Percentiles rank a stretch among this genome's conserved stretches.
These are phyloP conservation scores for Boletellus emodensis DNA, from an alignment of 768 basidiomycete genomes.

Conservation along the genomic window DNA sequence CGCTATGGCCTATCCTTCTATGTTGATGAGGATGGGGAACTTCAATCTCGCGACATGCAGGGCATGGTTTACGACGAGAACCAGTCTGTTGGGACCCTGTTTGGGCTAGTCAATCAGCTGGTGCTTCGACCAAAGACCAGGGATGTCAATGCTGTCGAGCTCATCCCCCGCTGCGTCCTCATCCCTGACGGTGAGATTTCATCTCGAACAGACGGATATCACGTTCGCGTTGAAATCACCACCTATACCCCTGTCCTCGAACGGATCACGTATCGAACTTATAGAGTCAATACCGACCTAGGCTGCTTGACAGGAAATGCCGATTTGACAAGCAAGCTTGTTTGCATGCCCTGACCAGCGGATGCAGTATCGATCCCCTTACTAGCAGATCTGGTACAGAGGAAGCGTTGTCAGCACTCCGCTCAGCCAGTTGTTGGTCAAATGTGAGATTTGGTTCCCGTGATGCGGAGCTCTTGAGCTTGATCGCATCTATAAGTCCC, in stretches of 20 bases:
- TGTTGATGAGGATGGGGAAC: constrained; percentile 24
- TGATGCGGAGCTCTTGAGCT: constrained; percentile 29
- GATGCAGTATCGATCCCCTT: constrained; percentile 41
- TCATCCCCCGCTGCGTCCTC: constrained; percentile 25
- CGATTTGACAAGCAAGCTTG: constrained; percentile 32
- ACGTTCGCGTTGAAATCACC: constrained; percentile 7
- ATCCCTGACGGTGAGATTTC: constrained; percentile 33
- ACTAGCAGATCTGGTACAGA: constrained; percentile 41
- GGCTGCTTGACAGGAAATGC: constrained; percentile 25
- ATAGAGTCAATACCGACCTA: constrained; percentile 28
- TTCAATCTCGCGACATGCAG: constrained; percentile 38
- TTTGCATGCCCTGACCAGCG: constrained; percentile 42
- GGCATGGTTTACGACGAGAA: constrained; percentile 37
- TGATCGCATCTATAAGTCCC: constrained; percentile 34
- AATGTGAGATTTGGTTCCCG: constrained; percentile 31
- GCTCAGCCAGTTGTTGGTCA: constrained; percentile 35
- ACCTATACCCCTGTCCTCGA: neutral
- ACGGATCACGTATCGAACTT: constrained; percentile 23
- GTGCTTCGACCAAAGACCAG: constrained; percentile 31
- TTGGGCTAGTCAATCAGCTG: constrained; percentile 40
- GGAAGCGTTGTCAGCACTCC: constrained; percentile 38
- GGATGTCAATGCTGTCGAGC: neutral
- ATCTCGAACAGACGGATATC: constrained; percentile 3
- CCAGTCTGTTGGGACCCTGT: constrained; percentile 40
- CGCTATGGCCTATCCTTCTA: constrained; percentile 39